These are phyloP conservation scores for Hawksworthiomyces lignivorus DNA, from an alignment of 2,329 filamentous ascomycete species.

Conservation along the genomic window DNA sequence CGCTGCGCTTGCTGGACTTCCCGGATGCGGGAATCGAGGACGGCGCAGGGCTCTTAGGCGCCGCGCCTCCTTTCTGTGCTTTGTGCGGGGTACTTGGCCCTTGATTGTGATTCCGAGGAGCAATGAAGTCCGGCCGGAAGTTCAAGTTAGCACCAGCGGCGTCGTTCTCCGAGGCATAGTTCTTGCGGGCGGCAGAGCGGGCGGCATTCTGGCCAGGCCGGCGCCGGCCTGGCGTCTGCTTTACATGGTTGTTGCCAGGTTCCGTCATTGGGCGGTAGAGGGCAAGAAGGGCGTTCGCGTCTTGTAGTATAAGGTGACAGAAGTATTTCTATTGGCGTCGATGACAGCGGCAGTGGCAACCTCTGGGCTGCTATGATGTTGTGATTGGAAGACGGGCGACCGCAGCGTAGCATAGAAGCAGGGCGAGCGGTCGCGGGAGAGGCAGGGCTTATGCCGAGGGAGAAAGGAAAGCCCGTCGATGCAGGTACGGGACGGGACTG, in stretches of 20 bases:
- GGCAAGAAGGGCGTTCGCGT: no score
- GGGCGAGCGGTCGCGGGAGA: no score
- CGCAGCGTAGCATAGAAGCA: no score
- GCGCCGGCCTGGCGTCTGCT: constrained; percentile 33
- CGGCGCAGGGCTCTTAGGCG: constrained; percentile 23
- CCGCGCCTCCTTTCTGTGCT: constrained; percentile 4
- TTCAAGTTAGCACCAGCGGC: constrained; percentile 26
- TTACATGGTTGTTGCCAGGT: constrained; percentile 13
- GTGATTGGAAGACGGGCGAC: no score
- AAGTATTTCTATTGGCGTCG: no score
- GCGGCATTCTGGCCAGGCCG: constrained; percentile 31
- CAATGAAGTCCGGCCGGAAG: constrained; percentile 26
- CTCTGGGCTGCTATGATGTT: no score
- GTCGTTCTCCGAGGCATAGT: constrained; percentile 55
- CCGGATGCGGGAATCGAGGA: constrained; percentile 19
- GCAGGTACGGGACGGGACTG: no score
- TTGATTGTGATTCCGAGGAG: not conserved
- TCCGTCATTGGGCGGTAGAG: constrained; percentile 26
- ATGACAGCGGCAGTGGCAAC: no score
- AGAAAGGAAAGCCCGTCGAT: no score
- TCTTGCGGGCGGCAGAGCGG: constrained; percentile 36
- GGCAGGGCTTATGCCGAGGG: no score
- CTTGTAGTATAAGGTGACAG: no score
- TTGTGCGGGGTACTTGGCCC: constrained; percentile 13
- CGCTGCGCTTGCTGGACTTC: constrained; percentile 19